Percentiles rank a stretch among this genome's conserved stretches.
phyloP scores from a whole-genome alignment of 2,329 filamentous ascomycete genomes.

The Fusarium sarcochroum region DNA sequence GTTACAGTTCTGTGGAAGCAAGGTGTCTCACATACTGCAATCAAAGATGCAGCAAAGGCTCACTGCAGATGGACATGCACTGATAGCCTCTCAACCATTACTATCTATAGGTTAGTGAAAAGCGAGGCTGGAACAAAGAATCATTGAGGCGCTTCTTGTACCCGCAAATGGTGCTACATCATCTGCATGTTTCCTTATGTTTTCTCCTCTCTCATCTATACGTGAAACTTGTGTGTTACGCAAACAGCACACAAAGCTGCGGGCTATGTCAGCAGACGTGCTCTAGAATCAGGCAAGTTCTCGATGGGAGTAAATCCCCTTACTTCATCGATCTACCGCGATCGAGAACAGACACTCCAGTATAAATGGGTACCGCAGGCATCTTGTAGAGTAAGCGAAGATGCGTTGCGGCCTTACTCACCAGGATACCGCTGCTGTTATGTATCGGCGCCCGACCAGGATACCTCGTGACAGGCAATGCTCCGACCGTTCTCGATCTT shows the following conservation, averaged over 20 bases:
- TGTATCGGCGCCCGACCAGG: slow-evolving; percentile 5
- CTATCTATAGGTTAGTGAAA: neutral
- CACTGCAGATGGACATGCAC: neutral
- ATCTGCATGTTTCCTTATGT: slow-evolving; percentile 15
- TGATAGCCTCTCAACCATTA: neutral
- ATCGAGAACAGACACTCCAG: slow-evolving; percentile 2
- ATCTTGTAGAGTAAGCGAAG: slow-evolving; percentile 7
- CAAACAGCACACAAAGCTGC: slow-evolving; percentile 14
- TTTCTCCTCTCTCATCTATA: slow-evolving; percentile 14
- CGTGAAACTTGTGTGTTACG: slow-evolving; percentile 27
- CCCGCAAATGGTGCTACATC: slow-evolving; percentile 3
- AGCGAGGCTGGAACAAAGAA: neutral
- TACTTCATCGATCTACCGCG: neutral
- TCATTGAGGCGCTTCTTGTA: slow-evolving; percentile 1
- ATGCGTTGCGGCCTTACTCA: slow-evolving; percentile 37
- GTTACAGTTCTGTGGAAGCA: slow-evolving; percentile 8
- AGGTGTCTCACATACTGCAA: slow-evolving; percentile 14
- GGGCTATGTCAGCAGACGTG: neutral
- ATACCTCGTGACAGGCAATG: slow-evolving; percentile 13
- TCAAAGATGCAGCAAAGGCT: slow-evolving; percentile 7
- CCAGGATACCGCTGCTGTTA: slow-evolving; percentile 5
- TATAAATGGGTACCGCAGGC: slow-evolving; percentile 1
- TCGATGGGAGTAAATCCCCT: neutral
- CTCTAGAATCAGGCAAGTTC: neutral
- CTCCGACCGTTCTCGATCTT: neutral